phyloP scores from a whole-genome alignment of 768 basidiomycete genomes.

The Rhizopogon vulgaris region DNA sequence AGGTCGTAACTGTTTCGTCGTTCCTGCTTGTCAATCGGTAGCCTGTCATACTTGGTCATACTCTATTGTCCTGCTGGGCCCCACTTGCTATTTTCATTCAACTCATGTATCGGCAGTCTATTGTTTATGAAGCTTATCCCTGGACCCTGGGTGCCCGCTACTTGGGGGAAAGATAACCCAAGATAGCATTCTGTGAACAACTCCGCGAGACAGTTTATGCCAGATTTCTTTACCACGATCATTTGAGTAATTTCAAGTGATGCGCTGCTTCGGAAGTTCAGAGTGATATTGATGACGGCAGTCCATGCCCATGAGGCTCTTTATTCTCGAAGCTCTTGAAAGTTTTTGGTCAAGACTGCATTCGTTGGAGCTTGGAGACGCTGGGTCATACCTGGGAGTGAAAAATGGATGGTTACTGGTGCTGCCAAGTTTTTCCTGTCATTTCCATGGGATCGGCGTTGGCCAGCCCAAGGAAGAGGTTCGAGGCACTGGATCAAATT shows the following conservation, averaged over 20 bases:
- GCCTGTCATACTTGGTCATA: neutral
- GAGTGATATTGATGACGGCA: neutral
- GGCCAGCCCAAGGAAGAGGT: neutral
- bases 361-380: neutral
- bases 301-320: neutral
- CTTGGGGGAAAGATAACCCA: neutral
- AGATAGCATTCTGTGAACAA: neutral
- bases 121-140: constrained; percentile 3
- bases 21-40: neutral
- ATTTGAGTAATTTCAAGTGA: constrained; percentile 4
- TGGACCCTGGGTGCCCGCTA: neutral
- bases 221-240: constrained; percentile 11
- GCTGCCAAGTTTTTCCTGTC: neutral
- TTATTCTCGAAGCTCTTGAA: neutral
- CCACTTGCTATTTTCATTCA: neutral
- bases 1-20: neutral
- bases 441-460: neutral
- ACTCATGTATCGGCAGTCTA: neutral
- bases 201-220: constrained; percentile 25
- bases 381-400: neutral
- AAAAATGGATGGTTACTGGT: neutral
- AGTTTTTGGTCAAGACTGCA: neutral
- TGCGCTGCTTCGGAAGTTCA: neutral
- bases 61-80: constrained; percentile 1
- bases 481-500: neutral